phyloP scores from a whole-genome alignment of 352 stramenopile species.

The Phytophthora boehmeriae region DNA sequence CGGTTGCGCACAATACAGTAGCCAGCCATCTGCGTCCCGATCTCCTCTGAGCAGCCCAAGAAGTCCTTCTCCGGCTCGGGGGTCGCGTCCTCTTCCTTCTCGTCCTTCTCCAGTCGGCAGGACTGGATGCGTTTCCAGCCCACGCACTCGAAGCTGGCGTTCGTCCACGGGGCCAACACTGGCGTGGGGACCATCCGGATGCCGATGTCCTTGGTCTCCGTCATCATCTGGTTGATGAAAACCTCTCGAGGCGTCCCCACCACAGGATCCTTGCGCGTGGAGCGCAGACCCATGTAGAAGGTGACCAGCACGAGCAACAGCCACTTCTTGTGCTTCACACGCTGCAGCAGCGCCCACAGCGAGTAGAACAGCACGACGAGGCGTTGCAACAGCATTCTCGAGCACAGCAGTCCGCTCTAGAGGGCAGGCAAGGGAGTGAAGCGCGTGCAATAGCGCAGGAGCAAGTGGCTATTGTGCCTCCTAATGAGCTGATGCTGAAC shows the following conservation, averaged over 20 bases:
- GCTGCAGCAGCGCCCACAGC: slow-evolving; percentile 61
- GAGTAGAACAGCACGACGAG: slow-evolving; percentile 71
- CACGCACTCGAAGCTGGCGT: slow-evolving; percentile 83
- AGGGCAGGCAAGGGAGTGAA: slow-evolving; percentile 3
- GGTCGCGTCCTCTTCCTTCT: slow-evolving; percentile 44
- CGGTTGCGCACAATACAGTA: slow-evolving; percentile 87
- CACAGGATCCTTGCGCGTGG: slow-evolving; percentile 59
- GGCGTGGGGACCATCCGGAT: slow-evolving; percentile 63
- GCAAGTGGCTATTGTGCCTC: neutral
- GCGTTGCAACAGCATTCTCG: slow-evolving; percentile 72
- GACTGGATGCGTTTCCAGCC: slow-evolving; percentile 87
- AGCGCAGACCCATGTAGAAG: slow-evolving; percentile 65
- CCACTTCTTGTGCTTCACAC: slow-evolving; percentile 77
- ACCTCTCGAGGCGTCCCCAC: slow-evolving; percentile 66
- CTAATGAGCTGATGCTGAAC: neutral
- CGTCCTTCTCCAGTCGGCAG: slow-evolving; percentile 53
- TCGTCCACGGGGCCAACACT: slow-evolving; percentile 69
- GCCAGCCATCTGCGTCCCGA: slow-evolving; percentile 74
- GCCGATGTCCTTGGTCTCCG: slow-evolving; percentile 62
- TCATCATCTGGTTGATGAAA: slow-evolving; percentile 80
- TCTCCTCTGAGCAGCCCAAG: slow-evolving; percentile 68
- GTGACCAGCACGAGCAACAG: slow-evolving; percentile 50
- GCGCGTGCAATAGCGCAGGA: neutral
- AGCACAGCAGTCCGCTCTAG: neutral
- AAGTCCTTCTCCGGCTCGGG: slow-evolving; percentile 75